Base-by-base conservation (phyloP, 2,329 filamentous ascomycete genomes). In the Truncatella angustata region DNA sequence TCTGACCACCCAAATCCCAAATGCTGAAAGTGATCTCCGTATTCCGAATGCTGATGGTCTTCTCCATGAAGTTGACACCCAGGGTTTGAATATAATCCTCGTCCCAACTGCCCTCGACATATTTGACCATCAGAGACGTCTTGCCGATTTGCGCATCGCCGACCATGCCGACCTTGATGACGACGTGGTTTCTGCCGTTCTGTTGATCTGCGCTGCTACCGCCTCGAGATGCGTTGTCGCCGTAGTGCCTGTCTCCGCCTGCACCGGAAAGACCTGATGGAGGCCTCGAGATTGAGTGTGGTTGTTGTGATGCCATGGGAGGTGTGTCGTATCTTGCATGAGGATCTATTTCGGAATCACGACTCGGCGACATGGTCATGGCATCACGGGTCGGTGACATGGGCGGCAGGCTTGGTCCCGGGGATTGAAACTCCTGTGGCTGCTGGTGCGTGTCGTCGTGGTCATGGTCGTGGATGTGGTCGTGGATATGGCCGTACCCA, bases 61-160 rank as follows among this genome's bases (percentile, higher is more conserved):
- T 99, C 72, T 99, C 94, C 94, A 99, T 99, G 73, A 99, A 99
- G 73, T 99, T 99, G 73, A 99, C 94, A 60, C 94, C 94, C 40
- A 99, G 77, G 20, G 94, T 99, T 74, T 99, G 94, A 66, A 99
- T 99, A 72, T 99, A 99, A 70, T 99, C 94, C 74, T 99, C 94
- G 71, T 99, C 94, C 91, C 94, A 99, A 73, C 92, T 97, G 54
- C 94, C 94, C 74, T 99, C 94, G 51, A 99, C 94, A 67, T 99
- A 99, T 72, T 99, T 99, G 66, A 99, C 94, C 94, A 99, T 99
- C 68, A 99, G 75, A 58, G 92, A 97, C 16, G 94, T 99, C 82
- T 99, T 99, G 67, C 94, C 94, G 62, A 99, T 99, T 73, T 99
- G 94, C 53, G 94, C 94, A 74, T 99, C 94, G 43, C 94, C 94